These are phyloP conservation scores for Agapanthus africanus DNA, from an alignment of 106 monocot species.

Conservation along the genomic window DNA sequence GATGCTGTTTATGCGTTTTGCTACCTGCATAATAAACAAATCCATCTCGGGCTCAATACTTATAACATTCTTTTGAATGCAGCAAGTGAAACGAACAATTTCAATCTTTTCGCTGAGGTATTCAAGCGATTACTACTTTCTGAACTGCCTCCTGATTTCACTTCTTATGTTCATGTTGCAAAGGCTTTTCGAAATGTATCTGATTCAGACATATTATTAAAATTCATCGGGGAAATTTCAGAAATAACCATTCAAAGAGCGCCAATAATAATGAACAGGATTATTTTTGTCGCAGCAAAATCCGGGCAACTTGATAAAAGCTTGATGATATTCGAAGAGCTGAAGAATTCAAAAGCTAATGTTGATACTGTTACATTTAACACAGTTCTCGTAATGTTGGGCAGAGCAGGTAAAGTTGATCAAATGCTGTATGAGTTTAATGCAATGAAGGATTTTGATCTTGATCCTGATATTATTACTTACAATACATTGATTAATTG, in stretches of 20 bases:
- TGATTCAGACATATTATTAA: slow-evolving; percentile 25
- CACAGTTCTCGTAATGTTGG: slow-evolving; percentile 57
- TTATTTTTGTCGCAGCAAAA: slow-evolving; percentile 39
- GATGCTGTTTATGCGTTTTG: slow-evolving; percentile 29
- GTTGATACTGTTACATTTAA: slow-evolving; percentile 67
- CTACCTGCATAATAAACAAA: slow-evolving; percentile 23
- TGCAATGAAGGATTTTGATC: slow-evolving; percentile 50
- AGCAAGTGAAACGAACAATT: slow-evolving; percentile 32
- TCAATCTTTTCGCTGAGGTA: slow-evolving; percentile 34
- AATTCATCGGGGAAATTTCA: slow-evolving; percentile 42
- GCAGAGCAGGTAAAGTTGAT: slow-evolving; percentile 47
- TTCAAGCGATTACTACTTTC: slow-evolving; percentile 66
- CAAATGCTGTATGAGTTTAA: slow-evolving; percentile 53
- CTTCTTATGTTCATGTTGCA: slow-evolving; percentile 41
- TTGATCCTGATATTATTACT: slow-evolving; percentile 50
- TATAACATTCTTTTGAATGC: slow-evolving; percentile 44
- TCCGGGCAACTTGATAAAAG: slow-evolving; percentile 44
- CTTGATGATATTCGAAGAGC: slow-evolving; percentile 40
- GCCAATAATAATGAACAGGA: slow-evolving; percentile 59
- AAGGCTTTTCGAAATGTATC: slow-evolving; percentile 35
- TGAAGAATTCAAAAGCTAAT: slow-evolving; percentile 39
- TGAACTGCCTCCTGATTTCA: slow-evolving; percentile 35
- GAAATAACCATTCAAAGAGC: slow-evolving; percentile 40
- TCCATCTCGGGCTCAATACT: slow-evolving; percentile 18
- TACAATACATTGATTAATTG: slow-evolving; percentile 71